Evolutionary conservation across 345 rosid genomes (phyloP), one percentile per base, ranked within the genome.

Genomic region (Pistacia vera): DNA sequence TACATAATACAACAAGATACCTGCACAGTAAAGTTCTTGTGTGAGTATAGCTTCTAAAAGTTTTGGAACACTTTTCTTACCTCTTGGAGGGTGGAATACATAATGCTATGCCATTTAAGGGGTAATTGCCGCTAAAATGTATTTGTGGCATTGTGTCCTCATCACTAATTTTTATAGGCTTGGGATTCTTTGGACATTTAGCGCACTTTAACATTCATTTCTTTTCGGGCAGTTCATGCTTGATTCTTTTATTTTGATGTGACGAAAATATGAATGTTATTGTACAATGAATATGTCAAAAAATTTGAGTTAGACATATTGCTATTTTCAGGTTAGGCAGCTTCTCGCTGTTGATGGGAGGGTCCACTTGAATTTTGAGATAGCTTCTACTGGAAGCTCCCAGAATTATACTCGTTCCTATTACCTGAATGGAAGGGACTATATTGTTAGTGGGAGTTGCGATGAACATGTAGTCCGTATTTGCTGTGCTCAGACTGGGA

Each of bases 401-500:
- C 94, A 91, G 81, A 95, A 95, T 81, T 95, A 92, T 79, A 95
- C 98, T 20, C 93, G 97, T 55, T 93, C 99, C 0, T 95, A 95
- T 78, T 95, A 95, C 90, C 82, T 95, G 90, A 95, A 93, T 61
- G 96, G 99, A 63, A 88, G 92, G 84, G 97, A 95, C 83, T 95
- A 95, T 72, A 86, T 95, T 73, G 85, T 95, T 55, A 95, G 93
- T 72, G 98, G 99, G 71, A 93, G 99, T 69, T 90, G 97, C 59
- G 98, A 95, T 74, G 98, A 95, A 81, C 94, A 88, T 67, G 84
- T 90, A 66, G 89, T 93, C 60, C 99, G 94, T 61, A 85, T 95
- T 77, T 92, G 97, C 78, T 93, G 99, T 82, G 97, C 99, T 72
- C 99, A 92, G 86, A 95, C 99, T 48, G 99, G 99, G 82, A 90